Evolutionary conservation across 129 eudicot species (phyloP).

Genomic region (Flaveria brownii): DNA sequence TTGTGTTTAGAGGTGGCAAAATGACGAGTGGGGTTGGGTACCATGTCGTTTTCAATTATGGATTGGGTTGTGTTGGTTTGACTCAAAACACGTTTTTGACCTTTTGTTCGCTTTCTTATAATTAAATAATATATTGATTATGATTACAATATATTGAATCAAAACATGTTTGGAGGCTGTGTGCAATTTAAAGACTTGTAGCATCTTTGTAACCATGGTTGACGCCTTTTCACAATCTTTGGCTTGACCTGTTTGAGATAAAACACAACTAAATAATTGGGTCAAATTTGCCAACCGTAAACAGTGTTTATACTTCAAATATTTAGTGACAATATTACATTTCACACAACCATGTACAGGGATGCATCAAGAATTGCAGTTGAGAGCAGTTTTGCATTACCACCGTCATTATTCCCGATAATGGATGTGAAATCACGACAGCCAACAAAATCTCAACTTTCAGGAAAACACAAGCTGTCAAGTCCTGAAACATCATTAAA

Average conservation of each 20-base stretch:
- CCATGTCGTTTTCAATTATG: neutral
- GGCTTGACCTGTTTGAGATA: neutral
- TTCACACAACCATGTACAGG: slow-evolving; percentile 42
- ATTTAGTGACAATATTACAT: neutral
- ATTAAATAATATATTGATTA: neutral
- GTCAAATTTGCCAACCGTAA: neutral
- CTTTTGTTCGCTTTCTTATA: neutral
- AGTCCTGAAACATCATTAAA: slow-evolving; percentile 43
- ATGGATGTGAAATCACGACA: slow-evolving; percentile 43
- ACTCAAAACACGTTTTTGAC: neutral
- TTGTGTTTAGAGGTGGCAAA: slow-evolving; percentile 1
- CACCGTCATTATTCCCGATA: slow-evolving; percentile 38
- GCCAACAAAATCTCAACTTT: slow-evolving; percentile 38
- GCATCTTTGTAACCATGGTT: neutral
- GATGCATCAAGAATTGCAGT: slow-evolving; percentile 45
- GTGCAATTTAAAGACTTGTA: neutral
- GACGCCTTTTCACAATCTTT: neutral
- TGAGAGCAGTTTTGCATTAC: slow-evolving; percentile 47
- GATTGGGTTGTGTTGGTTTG: neutral
- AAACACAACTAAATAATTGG: neutral
- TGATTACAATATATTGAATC: neutral
- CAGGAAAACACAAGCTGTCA: slow-evolving; percentile 63
- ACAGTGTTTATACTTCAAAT: neutral
- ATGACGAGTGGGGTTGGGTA: neutral
- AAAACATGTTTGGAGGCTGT: neutral